Conservation (phyloP, 176 grass and related monocot species). For the Rhynchospora pubera region DNA sequence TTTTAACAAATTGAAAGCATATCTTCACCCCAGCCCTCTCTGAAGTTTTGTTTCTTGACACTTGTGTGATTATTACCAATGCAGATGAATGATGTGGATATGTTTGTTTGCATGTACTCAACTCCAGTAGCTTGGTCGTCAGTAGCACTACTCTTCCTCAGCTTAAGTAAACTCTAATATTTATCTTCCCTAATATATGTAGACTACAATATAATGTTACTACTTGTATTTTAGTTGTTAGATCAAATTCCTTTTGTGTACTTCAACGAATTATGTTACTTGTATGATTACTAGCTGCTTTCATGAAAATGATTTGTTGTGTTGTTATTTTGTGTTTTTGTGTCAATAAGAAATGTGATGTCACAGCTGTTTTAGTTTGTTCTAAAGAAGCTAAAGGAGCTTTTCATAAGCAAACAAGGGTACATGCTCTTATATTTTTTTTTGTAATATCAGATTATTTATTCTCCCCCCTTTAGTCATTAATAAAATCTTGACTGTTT, state of each 20-base stretch:
- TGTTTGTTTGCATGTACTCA: background rate
- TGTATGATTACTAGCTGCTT: background rate
- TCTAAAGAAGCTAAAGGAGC: background rate
- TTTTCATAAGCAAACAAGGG: background rate
- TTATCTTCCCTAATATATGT: background rate
- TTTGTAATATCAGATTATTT: background rate
- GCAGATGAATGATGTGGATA: constrained; percentile 9
- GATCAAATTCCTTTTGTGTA: background rate
- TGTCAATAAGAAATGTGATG: background rate
- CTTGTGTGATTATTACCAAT: background rate
- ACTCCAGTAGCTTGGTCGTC: background rate
- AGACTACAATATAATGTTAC: background rate
- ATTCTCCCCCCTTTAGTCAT: background rate
- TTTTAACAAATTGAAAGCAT: background rate
- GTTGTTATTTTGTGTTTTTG: background rate
- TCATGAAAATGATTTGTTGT: background rate
- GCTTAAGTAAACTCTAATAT: background rate
- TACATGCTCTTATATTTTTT: background rate
- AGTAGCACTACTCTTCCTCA: background rate
- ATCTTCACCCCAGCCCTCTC: no score
- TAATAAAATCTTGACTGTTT: background rate
- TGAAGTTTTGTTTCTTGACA: background rate
- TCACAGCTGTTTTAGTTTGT: background rate
- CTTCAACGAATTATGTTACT: background rate
- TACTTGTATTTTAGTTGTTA: background rate